Evolutionary conservation across 2,329 filamentous ascomycete species (phyloP).

Genomic region (Drechslerella coelobrocha): DNA sequence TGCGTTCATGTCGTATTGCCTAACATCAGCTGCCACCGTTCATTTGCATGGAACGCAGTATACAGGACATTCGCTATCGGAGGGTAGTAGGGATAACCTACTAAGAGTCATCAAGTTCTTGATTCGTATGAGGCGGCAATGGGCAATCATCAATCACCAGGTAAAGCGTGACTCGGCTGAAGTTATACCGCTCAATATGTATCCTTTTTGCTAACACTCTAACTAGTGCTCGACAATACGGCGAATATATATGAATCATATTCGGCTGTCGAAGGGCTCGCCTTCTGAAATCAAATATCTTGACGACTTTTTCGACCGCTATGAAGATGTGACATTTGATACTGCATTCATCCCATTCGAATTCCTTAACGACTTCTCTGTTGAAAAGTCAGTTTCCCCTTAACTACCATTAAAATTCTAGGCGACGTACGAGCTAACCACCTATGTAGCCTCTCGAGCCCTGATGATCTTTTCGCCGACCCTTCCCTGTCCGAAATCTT

Average conservation of each 20-base stretch:
- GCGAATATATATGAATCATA: conserved; percentile 48
- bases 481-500: conserved; percentile 48
- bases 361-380: conserved; percentile 48
- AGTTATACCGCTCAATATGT: too few relatives aligned
- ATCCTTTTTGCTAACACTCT: not conserved
- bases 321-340: conserved; percentile 48
- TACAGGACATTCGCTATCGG: conserved; percentile 59
- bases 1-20: conserved; percentile 83
- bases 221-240: conserved; percentile 43
- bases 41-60: conserved; percentile 88
- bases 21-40: conserved; percentile 84
- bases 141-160: conserved; percentile 50
- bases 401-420: not conserved
- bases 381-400: conserved; percentile 40
- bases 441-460: conserved; percentile 29
- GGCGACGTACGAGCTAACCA: conserved; percentile 7
- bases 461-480: conserved; percentile 49
- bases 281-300: conserved; percentile 54
- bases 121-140: conserved; percentile 47
- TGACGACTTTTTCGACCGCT: conserved; percentile 47
- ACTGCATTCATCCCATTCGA: conserved; percentile 48
- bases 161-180: conserved; percentile 2
- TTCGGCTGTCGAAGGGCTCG: conserved; percentile 53
- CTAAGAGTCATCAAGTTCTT: conserved; percentile 44
- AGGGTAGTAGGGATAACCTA: conserved; percentile 39